Base-by-base conservation (phyloP, 2,329 filamentous ascomycete genomes). In the Drechslerella coelobrocha region DNA sequence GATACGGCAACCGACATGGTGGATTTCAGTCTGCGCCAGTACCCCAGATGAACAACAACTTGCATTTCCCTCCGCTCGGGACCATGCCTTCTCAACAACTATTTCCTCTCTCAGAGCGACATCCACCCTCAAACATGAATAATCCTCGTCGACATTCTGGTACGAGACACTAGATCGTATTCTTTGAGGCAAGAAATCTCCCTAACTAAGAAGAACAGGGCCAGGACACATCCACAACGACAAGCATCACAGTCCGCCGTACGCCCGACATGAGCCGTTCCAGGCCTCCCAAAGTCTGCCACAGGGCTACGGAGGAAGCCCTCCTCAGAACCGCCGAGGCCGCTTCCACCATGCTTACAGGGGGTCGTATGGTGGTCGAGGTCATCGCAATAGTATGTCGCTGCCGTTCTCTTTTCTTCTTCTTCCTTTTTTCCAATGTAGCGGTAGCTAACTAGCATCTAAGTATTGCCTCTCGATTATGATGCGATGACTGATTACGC, bases 21-120 rank as follows among this genome's bases (percentile, higher is more conserved):
- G 41, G 37, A 10, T 71, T 43, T 27, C 47, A 51, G 17, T 34
- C 31, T 21, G 51, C 59, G 14, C 59, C 66, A 3, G 53, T 63
- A 3, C 66, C 66, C 12, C 66, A 71, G 53, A 71, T 71, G 19
- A 63, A 71, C 26, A 71, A 71, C 55, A 48, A 51, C 9, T n/a
- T 71, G 26, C 66, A 71, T 45, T 71, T 71, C n/a, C 66, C 66
- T 26, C 66, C 66, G 9, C 24, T 71, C 14, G 66, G 66, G 21
- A 71, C 53, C 12, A 31, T 63, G 4, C 66, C 66, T 39, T 19
- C 52, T 2, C 66, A 71, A 31, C 41, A 21, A 17, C 55, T 55
- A 24, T 52, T 45, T 23, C 65, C 57, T 14, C 57, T 71, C 17
- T 48, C 66, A 19, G 66, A 71, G 37, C 48, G 61, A 4, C 39